These are phyloP conservation scores for Podospora anserina DNA, from an alignment of 495 filamentous ascomycete species.

Conservation along the genomic window DNA sequence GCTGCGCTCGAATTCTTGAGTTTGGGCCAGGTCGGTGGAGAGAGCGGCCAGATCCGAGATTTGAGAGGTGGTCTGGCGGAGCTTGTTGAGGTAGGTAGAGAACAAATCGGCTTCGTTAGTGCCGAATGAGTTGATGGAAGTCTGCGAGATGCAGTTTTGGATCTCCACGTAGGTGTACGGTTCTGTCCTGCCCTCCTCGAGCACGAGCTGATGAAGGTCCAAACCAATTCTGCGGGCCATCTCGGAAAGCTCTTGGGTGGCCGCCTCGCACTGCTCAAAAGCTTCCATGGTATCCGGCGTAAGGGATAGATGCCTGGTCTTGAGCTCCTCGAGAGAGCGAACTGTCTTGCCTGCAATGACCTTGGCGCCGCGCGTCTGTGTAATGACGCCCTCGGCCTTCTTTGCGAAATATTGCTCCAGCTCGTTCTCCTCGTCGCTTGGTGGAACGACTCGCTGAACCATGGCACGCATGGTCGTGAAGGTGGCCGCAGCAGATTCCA, in stretches of 20 bases:
- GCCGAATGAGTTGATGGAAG: constrained; percentile 48
- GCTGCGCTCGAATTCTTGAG: constrained; percentile 77
- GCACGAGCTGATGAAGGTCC: constrained; percentile 60
- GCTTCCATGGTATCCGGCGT: constrained; percentile 51
- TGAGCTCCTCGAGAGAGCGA: constrained; percentile 73
- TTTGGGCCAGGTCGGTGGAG: constrained; percentile 71
- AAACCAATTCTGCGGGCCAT: constrained; percentile 66
- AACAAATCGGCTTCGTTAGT: constrained; percentile 60
- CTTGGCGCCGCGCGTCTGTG: constrained; percentile 76
- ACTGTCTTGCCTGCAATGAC: constrained; percentile 78
- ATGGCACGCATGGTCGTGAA: constrained; percentile 61
- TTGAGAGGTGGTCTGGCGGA: constrained; percentile 61
- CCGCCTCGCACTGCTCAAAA: constrained; percentile 57
- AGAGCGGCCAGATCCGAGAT: constrained; percentile 71
- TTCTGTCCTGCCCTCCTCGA: constrained; percentile 69
- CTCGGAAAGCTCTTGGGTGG: constrained; percentile 62
- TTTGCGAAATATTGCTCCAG: constrained; percentile 63
- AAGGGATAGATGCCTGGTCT: constrained; percentile 71
- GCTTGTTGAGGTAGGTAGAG: constrained; percentile 61
- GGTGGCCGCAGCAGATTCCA: constrained; percentile 71
- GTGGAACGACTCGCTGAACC: constrained; percentile 60
- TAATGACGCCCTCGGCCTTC: constrained; percentile 68
- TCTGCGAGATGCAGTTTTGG: constrained; percentile 56
- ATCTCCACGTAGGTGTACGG: constrained; percentile 65
- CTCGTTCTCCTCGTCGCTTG: constrained; percentile 55